Evolutionary conservation across 306 rosid genomes (phyloP).

Genomic region (Hippophae rhamnoides): DNA sequence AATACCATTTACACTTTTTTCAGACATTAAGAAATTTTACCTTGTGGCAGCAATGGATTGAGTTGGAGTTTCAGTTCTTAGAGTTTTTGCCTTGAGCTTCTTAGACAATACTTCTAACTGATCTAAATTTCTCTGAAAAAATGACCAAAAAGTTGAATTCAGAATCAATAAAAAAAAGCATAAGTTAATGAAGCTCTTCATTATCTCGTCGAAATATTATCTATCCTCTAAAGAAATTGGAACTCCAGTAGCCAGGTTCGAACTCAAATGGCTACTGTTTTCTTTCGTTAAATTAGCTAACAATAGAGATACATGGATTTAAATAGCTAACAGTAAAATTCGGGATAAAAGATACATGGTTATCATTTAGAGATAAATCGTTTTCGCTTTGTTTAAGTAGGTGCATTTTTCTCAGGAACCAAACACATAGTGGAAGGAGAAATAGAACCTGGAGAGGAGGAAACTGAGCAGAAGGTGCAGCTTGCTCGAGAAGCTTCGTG

Average conservation of each 20-base stretch:
- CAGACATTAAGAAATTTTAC: constrained; percentile 17
- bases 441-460: constrained; percentile 85
- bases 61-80: constrained; percentile 80
- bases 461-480: constrained; percentile 92
- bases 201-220: too few relatives aligned
- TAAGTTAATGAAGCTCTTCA: not conserved
- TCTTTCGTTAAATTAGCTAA: not conserved
- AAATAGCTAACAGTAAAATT: not conserved
- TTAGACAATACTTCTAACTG: constrained; percentile 91
- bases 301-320: not conserved
- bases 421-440: constrained; percentile 5
- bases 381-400: not conserved
- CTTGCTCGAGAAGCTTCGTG: constrained; percentile 95
- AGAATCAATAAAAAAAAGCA: constrained; percentile 7
- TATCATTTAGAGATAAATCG: not conserved
- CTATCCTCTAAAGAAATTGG: not conserved
- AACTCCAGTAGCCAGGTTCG: not conserved
- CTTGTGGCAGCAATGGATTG: constrained; percentile 94
- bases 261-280: not conserved
- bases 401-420: constrained; percentile 13
- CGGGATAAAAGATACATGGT: too few relatives aligned
- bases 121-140: constrained; percentile 77
- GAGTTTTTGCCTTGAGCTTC: constrained; percentile 91
- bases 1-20: not conserved
- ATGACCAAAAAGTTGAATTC: constrained; percentile 7